Evolutionary conservation across 768 basidiomycete species (phyloP).

Genomic region (Leucogyrophana mollusca): DNA sequence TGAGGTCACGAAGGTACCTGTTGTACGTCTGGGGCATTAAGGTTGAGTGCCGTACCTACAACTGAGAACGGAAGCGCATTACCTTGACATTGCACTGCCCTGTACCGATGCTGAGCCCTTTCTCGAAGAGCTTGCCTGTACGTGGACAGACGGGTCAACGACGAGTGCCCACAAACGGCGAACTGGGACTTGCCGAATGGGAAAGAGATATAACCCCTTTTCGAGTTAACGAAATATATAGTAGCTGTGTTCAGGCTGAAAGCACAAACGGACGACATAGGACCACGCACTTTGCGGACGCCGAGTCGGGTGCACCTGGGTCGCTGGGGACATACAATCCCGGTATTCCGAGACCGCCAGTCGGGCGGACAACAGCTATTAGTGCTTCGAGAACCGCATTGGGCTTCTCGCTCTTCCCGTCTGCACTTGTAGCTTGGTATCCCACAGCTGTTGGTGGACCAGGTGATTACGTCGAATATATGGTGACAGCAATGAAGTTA

Average conservation of each 20-base stretch:
- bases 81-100: slow-evolving; percentile 60
- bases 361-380: slow-evolving; percentile 51
- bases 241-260: neutral
- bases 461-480: too few species aligned
- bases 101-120: slow-evolving; percentile 51
- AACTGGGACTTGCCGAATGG: slow-evolving; percentile 38
- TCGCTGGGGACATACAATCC: slow-evolving; percentile 57
- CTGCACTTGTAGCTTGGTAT: slow-evolving; percentile 51
- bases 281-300: slow-evolving; percentile 42
- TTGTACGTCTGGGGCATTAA: slow-evolving; percentile 41
- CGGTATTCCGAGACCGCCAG: slow-evolving; percentile 57
- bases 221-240: neutral
- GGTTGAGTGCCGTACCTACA: neutral
- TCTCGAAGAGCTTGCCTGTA: slow-evolving; percentile 48
- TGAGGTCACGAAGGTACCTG: slow-evolving; percentile 52
- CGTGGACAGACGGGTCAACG: neutral
- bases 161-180: neutral
- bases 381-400: slow-evolving; percentile 51
- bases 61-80: slow-evolving; percentile 3
- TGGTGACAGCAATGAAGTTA: neutral
- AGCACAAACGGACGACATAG: neutral
- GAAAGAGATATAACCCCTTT: slow-evolving; percentile 50
- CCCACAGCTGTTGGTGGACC: slow-evolving; percentile 47
- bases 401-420: slow-evolving; percentile 57
- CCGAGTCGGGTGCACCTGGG: slow-evolving; percentile 53